Percentiles rank a stretch among this genome's conserved stretches.
Evolutionary conservation across 345 rosid species (phyloP).

Genomic region (Ceriops tagal): DNA sequence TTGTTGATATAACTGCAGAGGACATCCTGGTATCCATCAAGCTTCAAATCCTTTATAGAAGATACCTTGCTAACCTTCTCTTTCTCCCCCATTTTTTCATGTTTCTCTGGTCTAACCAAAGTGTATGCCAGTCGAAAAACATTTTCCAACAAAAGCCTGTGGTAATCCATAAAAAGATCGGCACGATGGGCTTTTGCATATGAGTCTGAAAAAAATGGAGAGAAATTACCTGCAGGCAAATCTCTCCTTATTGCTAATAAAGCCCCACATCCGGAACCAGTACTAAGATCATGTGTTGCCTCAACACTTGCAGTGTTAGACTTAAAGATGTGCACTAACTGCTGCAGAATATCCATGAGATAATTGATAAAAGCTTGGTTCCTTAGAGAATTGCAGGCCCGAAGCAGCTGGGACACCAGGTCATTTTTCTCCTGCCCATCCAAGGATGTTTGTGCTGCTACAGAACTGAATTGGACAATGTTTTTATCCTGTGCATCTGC

Average conservation of each 20-base stretch:
- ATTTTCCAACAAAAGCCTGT: conserved; percentile 85
- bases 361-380: conserved; percentile 83
- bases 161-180: conserved; percentile 89
- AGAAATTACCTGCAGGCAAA: conserved; percentile 86
- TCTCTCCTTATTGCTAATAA: conserved; percentile 83
- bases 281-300: conserved; percentile 49
- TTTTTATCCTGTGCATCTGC: conserved; percentile 60
- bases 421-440: conserved; percentile 80
- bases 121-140: conserved; percentile 85
- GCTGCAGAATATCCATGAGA: conserved; percentile 93
- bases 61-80: conserved; percentile 63
- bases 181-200: conserved; percentile 86
- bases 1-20: conserved; percentile 95
- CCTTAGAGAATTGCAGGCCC: conserved; percentile 77
- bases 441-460: conserved; percentile 50
- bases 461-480: conserved; percentile 41
- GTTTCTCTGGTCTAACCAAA: conserved; percentile 96
- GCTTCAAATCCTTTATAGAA: conserved; percentile 76
- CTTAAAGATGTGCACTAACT: conserved; percentile 82
- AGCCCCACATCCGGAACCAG: conserved; percentile 95
- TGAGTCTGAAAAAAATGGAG: conserved; percentile 98
- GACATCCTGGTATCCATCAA: conserved; percentile 95
- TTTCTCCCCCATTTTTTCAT: conserved; percentile 86
- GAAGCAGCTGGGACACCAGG: conserved; percentile 73
- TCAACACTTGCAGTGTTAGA: conserved; percentile 60